Conservation (phyloP, 2,329 filamentous ascomycete species). For the Phialocephala subalpina region DNA sequence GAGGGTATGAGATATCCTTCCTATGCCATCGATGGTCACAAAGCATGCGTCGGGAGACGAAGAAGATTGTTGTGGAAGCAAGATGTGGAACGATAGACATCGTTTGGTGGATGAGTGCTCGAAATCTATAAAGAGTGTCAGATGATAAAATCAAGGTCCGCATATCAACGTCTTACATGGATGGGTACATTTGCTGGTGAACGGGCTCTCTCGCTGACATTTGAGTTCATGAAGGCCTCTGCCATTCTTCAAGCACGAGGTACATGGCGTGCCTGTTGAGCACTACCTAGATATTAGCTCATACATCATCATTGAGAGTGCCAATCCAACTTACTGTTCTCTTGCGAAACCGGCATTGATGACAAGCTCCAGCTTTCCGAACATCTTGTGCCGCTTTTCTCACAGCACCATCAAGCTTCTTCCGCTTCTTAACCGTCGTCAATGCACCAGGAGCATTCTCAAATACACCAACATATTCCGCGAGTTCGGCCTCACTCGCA, state of each 20-base stretch:
- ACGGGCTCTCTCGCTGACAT: slow-evolving; percentile 38
- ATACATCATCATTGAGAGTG: neutral
- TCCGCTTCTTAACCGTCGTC: slow-evolving; percentile 32
- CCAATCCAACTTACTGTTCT: slow-evolving; percentile 32
- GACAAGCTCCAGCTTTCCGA: slow-evolving; percentile 40
- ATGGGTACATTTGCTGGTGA: slow-evolving; percentile 33
- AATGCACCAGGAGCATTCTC: slow-evolving; percentile 38
- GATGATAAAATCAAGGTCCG: neutral
- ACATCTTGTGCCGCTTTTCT: slow-evolving; percentile 39
- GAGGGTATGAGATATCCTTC: slow-evolving; percentile 30
- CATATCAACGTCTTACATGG: slow-evolving; percentile 27
- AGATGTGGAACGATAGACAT: slow-evolving; percentile 32
- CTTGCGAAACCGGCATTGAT: slow-evolving; percentile 42
- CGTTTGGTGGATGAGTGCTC: slow-evolving; percentile 35
- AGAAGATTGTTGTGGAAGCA: slow-evolving; percentile 1
- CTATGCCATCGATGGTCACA: slow-evolving; percentile 37
- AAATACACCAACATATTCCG: slow-evolving; percentile 37
- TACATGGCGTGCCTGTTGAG: slow-evolving; percentile 38
- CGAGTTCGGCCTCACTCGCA: slow-evolving; percentile 19
- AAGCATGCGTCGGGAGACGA: slow-evolving; percentile 10
- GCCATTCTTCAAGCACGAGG: slow-evolving; percentile 37
- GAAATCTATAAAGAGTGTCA: slow-evolving; percentile 28
- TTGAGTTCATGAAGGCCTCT: slow-evolving; percentile 37
- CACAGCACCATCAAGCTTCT: slow-evolving; percentile 36
- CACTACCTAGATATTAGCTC: slow-evolving; percentile 25